These are phyloP conservation scores for Trametes cingulata DNA, from an alignment of 768 basidiomycete genomes.

Conservation along the genomic window DNA sequence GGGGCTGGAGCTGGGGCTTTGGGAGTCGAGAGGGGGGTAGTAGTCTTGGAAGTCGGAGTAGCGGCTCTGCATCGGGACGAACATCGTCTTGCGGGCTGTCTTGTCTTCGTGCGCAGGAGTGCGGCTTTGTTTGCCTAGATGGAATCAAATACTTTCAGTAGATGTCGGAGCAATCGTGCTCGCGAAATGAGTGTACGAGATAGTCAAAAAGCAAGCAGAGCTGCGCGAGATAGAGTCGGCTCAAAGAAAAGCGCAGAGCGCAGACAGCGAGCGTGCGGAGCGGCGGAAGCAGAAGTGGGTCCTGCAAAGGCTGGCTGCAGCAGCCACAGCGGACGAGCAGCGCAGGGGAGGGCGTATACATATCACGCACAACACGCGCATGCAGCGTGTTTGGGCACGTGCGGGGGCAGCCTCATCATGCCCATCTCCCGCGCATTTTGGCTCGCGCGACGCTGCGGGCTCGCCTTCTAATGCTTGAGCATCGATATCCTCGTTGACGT, in stretches of 20 bases:
- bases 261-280: background rate
- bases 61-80: background rate
- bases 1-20: background rate
- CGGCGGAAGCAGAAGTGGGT: background rate
- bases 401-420: conserved; percentile 17
- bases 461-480: background rate
- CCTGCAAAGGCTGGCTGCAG: background rate
- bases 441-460: background rate
- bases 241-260: background rate
- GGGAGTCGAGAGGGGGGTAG: conserved; percentile 7
- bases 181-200: background rate
- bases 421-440: background rate
- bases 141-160: background rate
- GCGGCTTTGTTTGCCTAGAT: background rate
- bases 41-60: conserved; percentile 5
- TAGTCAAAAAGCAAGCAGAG: background rate
- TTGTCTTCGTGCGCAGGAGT: background rate
- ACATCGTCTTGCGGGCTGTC: background rate
- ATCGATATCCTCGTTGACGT: background rate
- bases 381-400: conserved; percentile 33
- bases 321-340: conserved; percentile 4
- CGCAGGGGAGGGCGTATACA: conserved; percentile 14
- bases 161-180: too few relatives aligned
- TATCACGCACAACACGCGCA: conserved; percentile 30
- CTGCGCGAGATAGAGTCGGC: background rate